Conservation (phyloP, 1,284 basidiomycete genomes). For the Ganoderma lucidum region DNA sequence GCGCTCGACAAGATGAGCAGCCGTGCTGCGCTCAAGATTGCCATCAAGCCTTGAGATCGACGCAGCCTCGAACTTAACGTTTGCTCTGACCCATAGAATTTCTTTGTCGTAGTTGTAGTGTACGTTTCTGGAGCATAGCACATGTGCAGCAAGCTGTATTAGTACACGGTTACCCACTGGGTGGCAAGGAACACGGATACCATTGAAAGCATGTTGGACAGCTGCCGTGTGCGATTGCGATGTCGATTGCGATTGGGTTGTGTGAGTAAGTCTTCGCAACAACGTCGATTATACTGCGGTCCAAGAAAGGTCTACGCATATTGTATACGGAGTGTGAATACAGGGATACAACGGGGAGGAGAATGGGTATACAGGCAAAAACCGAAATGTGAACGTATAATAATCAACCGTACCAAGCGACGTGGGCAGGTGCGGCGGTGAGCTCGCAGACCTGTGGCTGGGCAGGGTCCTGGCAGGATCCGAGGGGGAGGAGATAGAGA, state of each 20-base stretch:
- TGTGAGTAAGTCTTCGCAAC: not conserved
- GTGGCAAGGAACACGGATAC: slow-evolving; percentile 21
- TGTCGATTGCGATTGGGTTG: slow-evolving; percentile 6
- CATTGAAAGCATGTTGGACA: slow-evolving; percentile 10
- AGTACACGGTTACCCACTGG: slow-evolving; percentile 14
- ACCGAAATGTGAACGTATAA: not conserved
- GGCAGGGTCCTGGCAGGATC: not conserved
- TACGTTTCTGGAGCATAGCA: slow-evolving; percentile 20
- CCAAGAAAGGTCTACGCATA: not conserved
- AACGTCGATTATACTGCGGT: not conserved
- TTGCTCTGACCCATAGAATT: not conserved
- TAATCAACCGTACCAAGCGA: not conserved
- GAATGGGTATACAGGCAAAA: slow-evolving; percentile 11
- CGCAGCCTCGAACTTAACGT: not conserved
- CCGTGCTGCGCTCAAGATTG: slow-evolving; percentile 50
- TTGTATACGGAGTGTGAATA: slow-evolving; percentile 3
- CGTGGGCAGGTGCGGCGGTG: not conserved
- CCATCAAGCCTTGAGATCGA: slow-evolving; percentile 42
- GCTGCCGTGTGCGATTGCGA: not conserved
- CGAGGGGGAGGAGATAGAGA: slow-evolving; percentile 1
- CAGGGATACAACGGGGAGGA: not conserved
- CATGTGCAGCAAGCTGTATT: slow-evolving; percentile 21
- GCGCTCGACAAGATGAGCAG: slow-evolving; percentile 70
- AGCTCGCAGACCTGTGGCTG: not conserved
- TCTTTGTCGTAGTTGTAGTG: slow-evolving; percentile 13